A percentile compares a stretch with the other conserved stretches of the same genome.
Evolutionary conservation across 2,329 filamentous ascomycete genomes (phyloP).

Genomic region (Neophaeococcomyces mojaviensis): DNA sequence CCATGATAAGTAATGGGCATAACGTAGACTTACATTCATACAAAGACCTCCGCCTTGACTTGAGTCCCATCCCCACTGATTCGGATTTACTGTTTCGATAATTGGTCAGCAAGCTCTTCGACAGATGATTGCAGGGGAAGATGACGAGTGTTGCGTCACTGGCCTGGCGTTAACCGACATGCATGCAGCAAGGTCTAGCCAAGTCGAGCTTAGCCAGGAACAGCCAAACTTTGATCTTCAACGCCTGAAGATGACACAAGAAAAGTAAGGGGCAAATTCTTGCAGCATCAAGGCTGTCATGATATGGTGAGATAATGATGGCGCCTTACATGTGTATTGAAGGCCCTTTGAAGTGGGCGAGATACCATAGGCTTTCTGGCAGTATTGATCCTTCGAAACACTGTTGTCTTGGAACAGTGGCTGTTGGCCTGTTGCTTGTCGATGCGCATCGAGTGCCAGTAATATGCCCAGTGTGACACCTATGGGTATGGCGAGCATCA

Average conservation of each 20-base stretch:
- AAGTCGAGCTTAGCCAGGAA: conserved; percentile 1
- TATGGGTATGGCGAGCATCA: conserved; percentile 44
- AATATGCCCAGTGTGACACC: conserved; percentile 45
- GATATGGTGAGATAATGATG: background rate
- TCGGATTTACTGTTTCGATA: conserved; percentile 46
- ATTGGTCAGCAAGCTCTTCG: conserved; percentile 1
- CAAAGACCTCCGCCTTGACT: conserved; percentile 38
- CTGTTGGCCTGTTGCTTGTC: conserved; percentile 35
- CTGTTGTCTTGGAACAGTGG: conserved; percentile 40
- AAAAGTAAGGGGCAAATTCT: background rate
- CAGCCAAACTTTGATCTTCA: conserved; percentile 3
- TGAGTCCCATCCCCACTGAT: conserved; percentile 45
- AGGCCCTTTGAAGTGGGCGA: conserved; percentile 35
- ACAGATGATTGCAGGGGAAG: background rate
- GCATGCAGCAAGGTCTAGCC: background rate
- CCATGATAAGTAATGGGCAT: no score
- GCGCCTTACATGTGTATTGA: conserved; percentile 42
- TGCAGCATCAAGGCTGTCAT: background rate
- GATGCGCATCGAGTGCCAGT: conserved; percentile 42
- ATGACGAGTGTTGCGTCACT: background rate
- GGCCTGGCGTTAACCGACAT: background rate
- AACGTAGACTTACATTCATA: conserved; percentile 43
- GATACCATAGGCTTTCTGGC: conserved; percentile 41
- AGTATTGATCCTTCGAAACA: conserved; percentile 32
- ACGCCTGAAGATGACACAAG: background rate